A percentile compares a stretch with the other conserved stretches of the same genome.
phyloP scores from a whole-genome alignment of 2,329 filamentous ascomycete species.

The Pseudogymnoascus sp. region DNA sequence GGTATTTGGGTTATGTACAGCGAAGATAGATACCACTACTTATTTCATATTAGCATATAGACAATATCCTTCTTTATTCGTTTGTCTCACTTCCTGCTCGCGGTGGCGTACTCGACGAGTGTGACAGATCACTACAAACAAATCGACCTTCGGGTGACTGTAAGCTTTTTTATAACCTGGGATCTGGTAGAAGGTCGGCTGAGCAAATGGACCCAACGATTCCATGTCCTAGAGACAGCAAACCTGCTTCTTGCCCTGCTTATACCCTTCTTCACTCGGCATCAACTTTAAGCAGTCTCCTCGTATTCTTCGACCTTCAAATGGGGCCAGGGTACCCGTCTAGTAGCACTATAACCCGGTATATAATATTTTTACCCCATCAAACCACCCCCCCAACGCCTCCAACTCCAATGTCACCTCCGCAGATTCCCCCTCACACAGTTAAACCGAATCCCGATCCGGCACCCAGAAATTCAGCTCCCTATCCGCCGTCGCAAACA shows the following conservation, averaged over 20 bases:
- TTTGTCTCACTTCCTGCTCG: not conserved
- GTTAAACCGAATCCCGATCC: conserved; percentile 38
- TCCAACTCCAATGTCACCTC: not conserved
- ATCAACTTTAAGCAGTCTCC: not conserved
- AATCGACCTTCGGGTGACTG: not conserved
- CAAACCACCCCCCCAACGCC: not conserved
- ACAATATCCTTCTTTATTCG: not conserved
- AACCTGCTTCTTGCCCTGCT: not conserved
- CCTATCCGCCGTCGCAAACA: conserved; percentile 82
- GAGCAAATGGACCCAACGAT: not conserved
- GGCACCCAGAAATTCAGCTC: conserved; percentile 74
- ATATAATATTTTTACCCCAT: not conserved
- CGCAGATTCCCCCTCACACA: not conserved
- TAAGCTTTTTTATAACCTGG: not conserved
- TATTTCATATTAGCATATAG: not conserved
- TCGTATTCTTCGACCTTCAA: not conserved
- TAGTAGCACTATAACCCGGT: not conserved
- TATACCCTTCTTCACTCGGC: not conserved
- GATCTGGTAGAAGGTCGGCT: not conserved
- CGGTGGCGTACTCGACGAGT: not conserved
- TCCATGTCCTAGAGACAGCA: not conserved
- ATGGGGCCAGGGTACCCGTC: no score
- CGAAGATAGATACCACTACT: not conserved
- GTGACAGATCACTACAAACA: not conserved
- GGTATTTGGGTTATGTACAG: not conserved